Evolutionary conservation across 768 basidiomycete species (phyloP).

Genomic region (Pleurotus tuber-regium): DNA sequence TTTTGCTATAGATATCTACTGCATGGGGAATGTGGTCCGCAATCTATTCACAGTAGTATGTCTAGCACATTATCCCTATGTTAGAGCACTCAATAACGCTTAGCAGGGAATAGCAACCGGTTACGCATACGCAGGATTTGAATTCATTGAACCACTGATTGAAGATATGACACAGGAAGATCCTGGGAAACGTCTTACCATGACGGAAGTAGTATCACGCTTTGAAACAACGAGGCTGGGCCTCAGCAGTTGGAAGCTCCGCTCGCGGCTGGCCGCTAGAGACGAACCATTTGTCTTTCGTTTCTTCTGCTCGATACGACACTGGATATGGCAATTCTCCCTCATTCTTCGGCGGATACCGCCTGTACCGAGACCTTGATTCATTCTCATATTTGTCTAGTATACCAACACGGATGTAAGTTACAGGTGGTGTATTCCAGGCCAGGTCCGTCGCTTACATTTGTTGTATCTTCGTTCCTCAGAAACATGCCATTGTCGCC

Average conservation of each 20-base stretch:
- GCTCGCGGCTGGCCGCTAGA: conserved; percentile 2
- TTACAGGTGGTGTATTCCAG: too few species aligned
- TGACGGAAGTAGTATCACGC: conserved; percentile 31
- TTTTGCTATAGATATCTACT: conserved; percentile 43
- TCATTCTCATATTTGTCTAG: background rate
- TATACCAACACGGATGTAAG: background rate
- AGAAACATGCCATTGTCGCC: too few species aligned
- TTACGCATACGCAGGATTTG: background rate
- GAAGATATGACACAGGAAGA: conserved; percentile 34
- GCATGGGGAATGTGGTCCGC: conserved; percentile 36
- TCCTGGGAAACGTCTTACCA: conserved; percentile 33
- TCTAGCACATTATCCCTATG: background rate
- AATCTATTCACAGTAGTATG: conserved; percentile 31
- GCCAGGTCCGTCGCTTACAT: too few species aligned
- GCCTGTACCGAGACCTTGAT: background rate
- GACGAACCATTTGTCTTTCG: background rate
- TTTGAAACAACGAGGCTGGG: conserved; percentile 20
- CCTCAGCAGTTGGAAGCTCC: conserved; percentile 11
- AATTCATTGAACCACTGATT: conserved; percentile 15
- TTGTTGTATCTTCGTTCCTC: too few species aligned
- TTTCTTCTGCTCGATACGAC: conserved; percentile 1
- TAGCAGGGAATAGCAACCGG: background rate
- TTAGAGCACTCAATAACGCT: background rate
- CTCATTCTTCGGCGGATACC: conserved; percentile 6
- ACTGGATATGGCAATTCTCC: conserved; percentile 1